phyloP scores from a whole-genome alignment of 2,329 filamentous ascomycete species.

The Hortaea werneckii region DNA sequence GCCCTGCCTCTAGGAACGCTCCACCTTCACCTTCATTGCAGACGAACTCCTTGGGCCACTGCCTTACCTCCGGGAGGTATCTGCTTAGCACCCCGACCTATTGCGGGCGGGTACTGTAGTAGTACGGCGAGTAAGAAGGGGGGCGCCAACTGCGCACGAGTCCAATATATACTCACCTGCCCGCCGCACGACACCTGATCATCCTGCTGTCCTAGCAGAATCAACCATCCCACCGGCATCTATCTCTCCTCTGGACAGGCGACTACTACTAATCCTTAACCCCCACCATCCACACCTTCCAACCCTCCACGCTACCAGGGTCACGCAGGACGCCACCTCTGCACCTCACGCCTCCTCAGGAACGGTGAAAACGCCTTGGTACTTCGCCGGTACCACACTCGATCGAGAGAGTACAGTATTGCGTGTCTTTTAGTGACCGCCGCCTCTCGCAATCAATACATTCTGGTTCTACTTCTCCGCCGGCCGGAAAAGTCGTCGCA shows the following conservation, averaged over 20 bases:
- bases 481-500: conserved; percentile 22
- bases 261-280: background rate
- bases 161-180: background rate
- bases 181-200: conserved; percentile 1
- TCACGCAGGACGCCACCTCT: conserved; percentile 7
- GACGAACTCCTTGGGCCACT: background rate
- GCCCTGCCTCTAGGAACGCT: background rate
- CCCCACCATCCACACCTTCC: background rate
- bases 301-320: background rate
- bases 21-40: background rate
- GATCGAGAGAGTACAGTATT: conserved; percentile 9
- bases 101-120: too few relatives aligned
- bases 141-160: too few relatives aligned
- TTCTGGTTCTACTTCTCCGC: conserved; percentile 20
- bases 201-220: background rate
- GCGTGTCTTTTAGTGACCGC: conserved; percentile 7
- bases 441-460: conserved; percentile 11
- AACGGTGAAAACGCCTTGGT: conserved; percentile 8
- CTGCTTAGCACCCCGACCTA: too few relatives aligned
- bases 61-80: conserved; percentile 1
- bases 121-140: conserved; percentile 1
- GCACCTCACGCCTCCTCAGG: conserved; percentile 8
- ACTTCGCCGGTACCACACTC: conserved; percentile 16
- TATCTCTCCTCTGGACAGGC: conserved; percentile 5
- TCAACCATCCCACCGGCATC: background rate